A percentile compares a stretch with the other conserved stretches of the same genome.
Evolutionary conservation across 1,284 basidiomycete species (phyloP).

Genomic region (Coniferiporia sulphurascens): DNA sequence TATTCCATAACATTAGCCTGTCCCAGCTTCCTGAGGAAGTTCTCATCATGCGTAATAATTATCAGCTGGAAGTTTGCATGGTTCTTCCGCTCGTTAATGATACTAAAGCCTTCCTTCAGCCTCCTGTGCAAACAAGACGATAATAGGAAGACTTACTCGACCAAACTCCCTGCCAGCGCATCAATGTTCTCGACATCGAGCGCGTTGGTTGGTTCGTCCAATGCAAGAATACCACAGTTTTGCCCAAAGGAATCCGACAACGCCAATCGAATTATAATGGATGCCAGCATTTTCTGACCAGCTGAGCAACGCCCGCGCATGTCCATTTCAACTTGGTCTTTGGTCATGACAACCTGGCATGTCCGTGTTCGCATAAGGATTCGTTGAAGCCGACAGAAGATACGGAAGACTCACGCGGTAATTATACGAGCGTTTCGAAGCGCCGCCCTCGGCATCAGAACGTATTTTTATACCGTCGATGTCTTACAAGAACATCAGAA

Average conservation of each 20-base stretch:
- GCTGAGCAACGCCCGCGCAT: slow-evolving; percentile 99
- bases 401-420: slow-evolving; percentile 68
- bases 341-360: slow-evolving; percentile 90
- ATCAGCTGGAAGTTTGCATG: slow-evolving; percentile 96
- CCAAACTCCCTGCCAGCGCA: slow-evolving; percentile 85
- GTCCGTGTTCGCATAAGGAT: slow-evolving; percentile 23
- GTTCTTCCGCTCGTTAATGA: slow-evolving; percentile 86
- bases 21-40: slow-evolving; percentile 78
- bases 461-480: slow-evolving; percentile 97
- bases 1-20: slow-evolving; percentile 87
- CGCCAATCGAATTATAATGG: slow-evolving; percentile 98
- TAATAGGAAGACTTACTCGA: slow-evolving; percentile 63
- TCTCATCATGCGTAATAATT: slow-evolving; percentile 96
- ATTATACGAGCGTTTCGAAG: slow-evolving; percentile 92
- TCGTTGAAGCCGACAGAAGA: slow-evolving; percentile 14
- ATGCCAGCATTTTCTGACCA: slow-evolving; percentile 98
- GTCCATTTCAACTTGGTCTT: slow-evolving; percentile 98
- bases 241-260: slow-evolving; percentile 96
- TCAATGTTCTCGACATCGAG: slow-evolving; percentile 96
- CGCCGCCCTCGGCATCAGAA: slow-evolving; percentile 87
- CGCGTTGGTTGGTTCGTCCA: slow-evolving; percentile 98
- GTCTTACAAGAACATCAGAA: slow-evolving; percentile 45
- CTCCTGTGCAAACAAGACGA: background rate
- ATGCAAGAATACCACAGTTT: slow-evolving; percentile 94
- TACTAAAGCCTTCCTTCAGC: slow-evolving; percentile 42